phyloP scores from a whole-genome alignment of 305 asterid species.

The Solanum aculeatissimum region DNA sequence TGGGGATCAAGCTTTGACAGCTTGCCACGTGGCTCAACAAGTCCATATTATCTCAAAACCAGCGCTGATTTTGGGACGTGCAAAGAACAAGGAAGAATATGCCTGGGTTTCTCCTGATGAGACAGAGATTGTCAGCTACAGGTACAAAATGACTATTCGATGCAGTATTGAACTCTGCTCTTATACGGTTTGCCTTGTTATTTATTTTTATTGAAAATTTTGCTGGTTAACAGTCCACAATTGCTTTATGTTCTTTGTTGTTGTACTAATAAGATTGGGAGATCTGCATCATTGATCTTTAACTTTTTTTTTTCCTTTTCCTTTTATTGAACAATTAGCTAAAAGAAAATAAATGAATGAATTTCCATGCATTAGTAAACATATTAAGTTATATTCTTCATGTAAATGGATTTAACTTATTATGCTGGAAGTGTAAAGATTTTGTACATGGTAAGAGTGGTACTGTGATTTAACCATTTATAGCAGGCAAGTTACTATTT shows the following conservation, averaged over 20 bases:
- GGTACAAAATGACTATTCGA: conserved; percentile 20
- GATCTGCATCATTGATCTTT: background rate
- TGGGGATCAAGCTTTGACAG: conserved; percentile 99
- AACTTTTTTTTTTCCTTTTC: background rate
- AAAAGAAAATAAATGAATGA: background rate
- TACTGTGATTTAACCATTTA: background rate
- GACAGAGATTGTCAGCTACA: conserved; percentile 38
- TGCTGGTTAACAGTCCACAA: background rate
- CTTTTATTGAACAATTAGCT: background rate
- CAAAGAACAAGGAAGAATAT: conserved; percentile 39
- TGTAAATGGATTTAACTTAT: background rate
- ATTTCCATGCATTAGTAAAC: background rate
- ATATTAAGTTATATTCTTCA: background rate
- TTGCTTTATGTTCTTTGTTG: background rate
- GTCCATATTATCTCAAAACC: conserved; percentile 88
- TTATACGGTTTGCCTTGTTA: background rate
- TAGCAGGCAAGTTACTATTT: background rate
- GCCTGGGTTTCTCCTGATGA: conserved; percentile 98
- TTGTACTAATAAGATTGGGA: background rate
- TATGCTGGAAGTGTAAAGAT: background rate
- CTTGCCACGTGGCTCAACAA: conserved; percentile 98
- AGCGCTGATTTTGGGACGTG: conserved; percentile 58
- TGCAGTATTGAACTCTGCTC: background rate
- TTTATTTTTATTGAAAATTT: background rate
- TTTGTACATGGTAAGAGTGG: background rate